Evolutionary conservation across 371 early-diverging fungal species (phyloP).

Genomic region (Rhizomucor miehei): DNA sequence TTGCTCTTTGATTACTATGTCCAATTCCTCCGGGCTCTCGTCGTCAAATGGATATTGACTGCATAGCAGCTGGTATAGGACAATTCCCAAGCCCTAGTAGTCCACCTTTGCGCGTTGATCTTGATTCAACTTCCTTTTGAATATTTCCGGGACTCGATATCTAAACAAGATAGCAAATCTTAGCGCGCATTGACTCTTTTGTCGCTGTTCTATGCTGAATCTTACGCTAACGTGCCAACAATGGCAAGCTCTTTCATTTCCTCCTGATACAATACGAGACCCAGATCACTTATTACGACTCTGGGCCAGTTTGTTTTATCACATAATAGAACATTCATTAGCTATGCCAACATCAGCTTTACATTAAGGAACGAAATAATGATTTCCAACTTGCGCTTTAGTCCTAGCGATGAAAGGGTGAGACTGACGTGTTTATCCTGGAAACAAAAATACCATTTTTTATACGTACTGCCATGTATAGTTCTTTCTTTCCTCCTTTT

Average conservation of each 20-base stretch:
- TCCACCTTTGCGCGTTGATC: not conserved
- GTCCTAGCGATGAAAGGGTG: not conserved
- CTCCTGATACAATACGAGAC: not conserved
- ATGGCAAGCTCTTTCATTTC: not conserved
- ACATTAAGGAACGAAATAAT: not conserved
- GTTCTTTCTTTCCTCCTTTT: too few species aligned
- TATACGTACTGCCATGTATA: too few species aligned
- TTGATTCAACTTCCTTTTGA: too few species aligned
- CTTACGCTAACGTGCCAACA: not conserved
- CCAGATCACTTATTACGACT: conserved; percentile 7
- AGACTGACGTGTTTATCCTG: too few species aligned
- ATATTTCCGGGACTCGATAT: not conserved
- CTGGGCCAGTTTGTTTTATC: not conserved
- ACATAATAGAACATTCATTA: conserved; percentile 5
- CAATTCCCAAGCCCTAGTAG: conserved; percentile 5
- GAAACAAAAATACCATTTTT: too few species aligned
- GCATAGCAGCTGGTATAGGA: conserved; percentile 5
- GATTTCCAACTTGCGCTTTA: conserved; percentile 4
- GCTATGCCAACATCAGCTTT: not conserved
- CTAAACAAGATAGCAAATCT: not conserved
- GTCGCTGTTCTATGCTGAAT: too few species aligned
- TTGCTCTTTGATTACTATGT: not conserved
- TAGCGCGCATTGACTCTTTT: too few species aligned
- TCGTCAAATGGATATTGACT: not conserved
- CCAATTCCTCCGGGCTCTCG: not conserved